Conservation (phyloP, 1,284 basidiomycete species). For the Marasmius oreades region DNA sequence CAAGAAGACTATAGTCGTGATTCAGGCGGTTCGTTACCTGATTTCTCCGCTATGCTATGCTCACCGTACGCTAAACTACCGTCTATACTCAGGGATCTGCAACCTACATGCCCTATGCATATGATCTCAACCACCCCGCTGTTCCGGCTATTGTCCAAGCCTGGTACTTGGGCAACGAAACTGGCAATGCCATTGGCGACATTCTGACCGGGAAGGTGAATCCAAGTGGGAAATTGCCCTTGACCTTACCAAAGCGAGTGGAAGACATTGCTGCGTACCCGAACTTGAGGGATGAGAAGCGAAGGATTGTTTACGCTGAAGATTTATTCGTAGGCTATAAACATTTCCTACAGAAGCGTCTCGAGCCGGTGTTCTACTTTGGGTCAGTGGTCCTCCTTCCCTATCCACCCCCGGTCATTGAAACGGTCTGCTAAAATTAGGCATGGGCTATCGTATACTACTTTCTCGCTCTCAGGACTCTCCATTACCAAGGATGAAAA, state of each 20-base stretch:
- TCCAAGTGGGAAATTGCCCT: slow-evolving; percentile 66
- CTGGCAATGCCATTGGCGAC: slow-evolving; percentile 72
- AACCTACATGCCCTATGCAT: slow-evolving; percentile 64
- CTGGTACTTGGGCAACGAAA: slow-evolving; percentile 77
- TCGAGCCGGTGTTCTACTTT: slow-evolving; percentile 65
- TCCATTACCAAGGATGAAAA: slow-evolving; percentile 28
- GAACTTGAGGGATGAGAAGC: slow-evolving; percentile 59
- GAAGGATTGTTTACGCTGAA: slow-evolving; percentile 63
- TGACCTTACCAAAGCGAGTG: slow-evolving; percentile 60
- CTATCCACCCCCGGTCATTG: too few relatives aligned
- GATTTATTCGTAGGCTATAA: slow-evolving; percentile 74
- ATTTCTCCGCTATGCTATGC: background rate
- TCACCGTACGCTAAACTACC: background rate
- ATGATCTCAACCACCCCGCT: slow-evolving; percentile 20
- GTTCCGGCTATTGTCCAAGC: slow-evolving; percentile 54
- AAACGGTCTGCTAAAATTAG: too few relatives aligned
- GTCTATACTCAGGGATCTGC: slow-evolving; percentile 50
- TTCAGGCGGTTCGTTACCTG: slow-evolving; percentile 53
- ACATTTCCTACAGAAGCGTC: slow-evolving; percentile 54
- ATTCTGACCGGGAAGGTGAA: slow-evolving; percentile 72
- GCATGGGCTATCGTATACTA: slow-evolving; percentile 72
- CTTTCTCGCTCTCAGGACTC: slow-evolving; percentile 54
- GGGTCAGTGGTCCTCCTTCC: slow-evolving; percentile 39
- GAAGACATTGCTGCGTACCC: slow-evolving; percentile 66
- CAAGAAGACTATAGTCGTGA: slow-evolving; percentile 59